Evolutionary conservation across 2,329 filamentous ascomycete genomes (phyloP).

Genomic region (Dothiorella sarmentorum): DNA sequence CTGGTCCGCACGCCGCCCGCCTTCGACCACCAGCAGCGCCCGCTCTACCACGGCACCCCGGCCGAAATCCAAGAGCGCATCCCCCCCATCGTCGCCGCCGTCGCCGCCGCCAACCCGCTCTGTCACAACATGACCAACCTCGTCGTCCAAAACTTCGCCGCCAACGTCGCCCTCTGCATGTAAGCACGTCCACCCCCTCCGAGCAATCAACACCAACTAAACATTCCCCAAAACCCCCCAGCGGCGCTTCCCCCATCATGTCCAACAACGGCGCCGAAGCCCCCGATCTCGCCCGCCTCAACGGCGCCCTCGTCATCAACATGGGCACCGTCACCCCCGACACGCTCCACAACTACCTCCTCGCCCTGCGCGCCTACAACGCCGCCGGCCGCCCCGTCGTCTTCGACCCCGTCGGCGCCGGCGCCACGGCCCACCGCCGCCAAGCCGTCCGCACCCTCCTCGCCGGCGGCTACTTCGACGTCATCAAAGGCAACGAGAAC

Average conservation of each 20-base stretch:
- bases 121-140: conserved; percentile 98
- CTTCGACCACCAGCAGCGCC: conserved; percentile 20
- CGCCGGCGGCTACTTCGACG: conserved; percentile 69
- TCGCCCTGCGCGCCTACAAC: conserved; percentile 81
- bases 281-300: conserved; percentile 69
- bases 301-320: conserved; percentile 81
- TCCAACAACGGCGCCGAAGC: conserved; percentile 82
- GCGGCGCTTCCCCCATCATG: conserved; percentile 86
- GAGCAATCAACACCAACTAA: no score
- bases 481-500: conserved; percentile 92
- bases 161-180: conserved; percentile 81
- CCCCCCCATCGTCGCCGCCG: conserved; percentile 52
- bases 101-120: conserved; percentile 65
- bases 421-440: conserved; percentile 72
- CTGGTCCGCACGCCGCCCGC: conserved; percentile 46
- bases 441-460: conserved; percentile 69
- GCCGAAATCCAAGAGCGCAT: conserved; percentile 22
- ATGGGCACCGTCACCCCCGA: conserved; percentile 89
- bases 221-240: conserved; percentile 21
- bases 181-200: conserved; percentile 24
- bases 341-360: conserved; percentile 65
- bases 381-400: conserved; percentile 69
- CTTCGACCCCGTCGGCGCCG: conserved; percentile 86
- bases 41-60: conserved; percentile 14
- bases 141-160: conserved; percentile 92